phyloP scores from a whole-genome alignment of 179 eudicot species.

The Corrigiola litoralis region DNA sequence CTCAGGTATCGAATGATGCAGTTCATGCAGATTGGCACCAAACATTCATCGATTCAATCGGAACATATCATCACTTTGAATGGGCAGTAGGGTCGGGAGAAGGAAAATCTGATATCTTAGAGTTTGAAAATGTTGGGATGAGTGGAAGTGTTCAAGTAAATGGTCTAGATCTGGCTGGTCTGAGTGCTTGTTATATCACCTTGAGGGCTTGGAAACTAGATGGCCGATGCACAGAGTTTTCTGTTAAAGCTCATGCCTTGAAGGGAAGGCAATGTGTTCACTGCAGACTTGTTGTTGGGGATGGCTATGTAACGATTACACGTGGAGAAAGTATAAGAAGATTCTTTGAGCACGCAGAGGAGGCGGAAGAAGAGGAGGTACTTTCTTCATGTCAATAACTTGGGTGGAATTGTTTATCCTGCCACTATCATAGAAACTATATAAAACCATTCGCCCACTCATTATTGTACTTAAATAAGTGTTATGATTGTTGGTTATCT shows the following conservation, averaged over 20 bases:
- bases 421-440: too few relatives aligned
- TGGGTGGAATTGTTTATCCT: too few relatives aligned
- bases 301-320: constrained; percentile 79
- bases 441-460: too few relatives aligned
- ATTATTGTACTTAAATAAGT: too few relatives aligned
- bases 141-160: constrained; percentile 69
- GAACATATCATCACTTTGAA: constrained; percentile 90
- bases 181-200: constrained; percentile 83
- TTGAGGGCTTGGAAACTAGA: constrained; percentile 88
- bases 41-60: constrained; percentile 67
- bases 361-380: constrained; percentile 99
- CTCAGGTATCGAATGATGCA: constrained; percentile 76
- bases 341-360: constrained; percentile 99
- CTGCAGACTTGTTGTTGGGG: constrained; percentile 92
- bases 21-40: constrained; percentile 96
- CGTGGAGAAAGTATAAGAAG: constrained; percentile 80
- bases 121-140: constrained; percentile 89
- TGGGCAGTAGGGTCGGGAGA: constrained; percentile 98
- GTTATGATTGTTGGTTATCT: too few relatives aligned
- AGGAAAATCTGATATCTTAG: constrained; percentile 93
- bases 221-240: constrained; percentile 69
- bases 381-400: not conserved
- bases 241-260: constrained; percentile 97
- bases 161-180: constrained; percentile 78
- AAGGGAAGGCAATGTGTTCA: constrained; percentile 91